Evolutionary conservation across 139 green algal genomes (phyloP), one percentile per base, ranked within the genome.

Genomic region (Trebouxia sp.): DNA sequence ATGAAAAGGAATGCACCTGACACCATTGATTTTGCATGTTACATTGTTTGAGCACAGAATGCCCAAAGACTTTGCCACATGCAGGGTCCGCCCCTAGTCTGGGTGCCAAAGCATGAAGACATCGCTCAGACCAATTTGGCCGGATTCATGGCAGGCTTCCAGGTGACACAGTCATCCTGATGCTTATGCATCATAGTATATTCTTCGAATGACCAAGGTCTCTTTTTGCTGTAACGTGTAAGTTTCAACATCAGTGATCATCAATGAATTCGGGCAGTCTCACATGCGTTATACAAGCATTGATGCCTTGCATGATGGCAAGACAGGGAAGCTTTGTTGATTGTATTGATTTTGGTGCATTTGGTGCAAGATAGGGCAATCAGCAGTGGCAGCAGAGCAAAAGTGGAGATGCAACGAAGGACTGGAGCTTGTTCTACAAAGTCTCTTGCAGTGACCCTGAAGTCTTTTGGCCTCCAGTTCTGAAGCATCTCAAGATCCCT

Each of bases 1-100:
- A 28, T 24, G 32, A 72, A 5, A 72, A 45, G 32, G 62, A 30
- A 72, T 0, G 58, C 17, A 26, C n/a, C n/a, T n/a, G n/a, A n/a
- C n/a, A n/a, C n/a, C n/a, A n/a, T n/a, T n/a, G n/a, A 65, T 12
- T 65, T 5, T 26, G 1, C 12, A 65, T 5, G 10, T 26, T 9
- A 65, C 24, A 35, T 28, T 65, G n/a, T 39, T 10, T 66, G n/a
- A 66, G 1, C 51, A 35, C 20, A 65, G 30, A 30, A 12, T 43
- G n/a, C n/a, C n/a, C n/a, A n/a, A n/a, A n/a, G n/a, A n/a, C n/a
- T n/a, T n/a, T n/a, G n/a, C 37, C 26, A 30, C 10, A 17, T 67
- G 50, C 82, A 86, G 43, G 92, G 91, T 6, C 90, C 89, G 1
- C 79, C 86, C 6, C 91, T 91, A 6, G 78, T 88, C 5, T 96